Evolutionary conservation across 345 rosid genomes (phyloP).

Genomic region (Eucalyptus guilfoylei): DNA sequence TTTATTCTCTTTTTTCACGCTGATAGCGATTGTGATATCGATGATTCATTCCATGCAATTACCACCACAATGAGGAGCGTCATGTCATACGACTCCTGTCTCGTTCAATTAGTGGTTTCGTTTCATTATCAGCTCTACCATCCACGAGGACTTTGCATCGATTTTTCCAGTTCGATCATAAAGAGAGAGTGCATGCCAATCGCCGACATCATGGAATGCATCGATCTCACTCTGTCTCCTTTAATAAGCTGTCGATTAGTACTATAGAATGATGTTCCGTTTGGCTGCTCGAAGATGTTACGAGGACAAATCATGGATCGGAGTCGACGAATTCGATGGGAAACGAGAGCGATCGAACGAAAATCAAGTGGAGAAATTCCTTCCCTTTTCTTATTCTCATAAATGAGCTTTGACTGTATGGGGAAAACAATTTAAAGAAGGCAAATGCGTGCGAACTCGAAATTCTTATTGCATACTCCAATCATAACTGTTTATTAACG

Average conservation of each 20-base stretch:
- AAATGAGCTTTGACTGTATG: background rate
- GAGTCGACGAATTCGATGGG: background rate
- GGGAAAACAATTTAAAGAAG: background rate
- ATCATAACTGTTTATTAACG: background rate
- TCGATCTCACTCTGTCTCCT: background rate
- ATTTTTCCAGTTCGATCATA: background rate
- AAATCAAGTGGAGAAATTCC: background rate
- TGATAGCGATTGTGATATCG: rapidly evolving
- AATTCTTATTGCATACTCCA: background rate
- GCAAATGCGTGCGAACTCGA: background rate
- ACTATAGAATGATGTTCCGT: background rate
- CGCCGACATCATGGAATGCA: background rate
- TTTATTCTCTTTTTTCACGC: background rate
- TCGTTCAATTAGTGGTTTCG: background rate
- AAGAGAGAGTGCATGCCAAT: background rate
- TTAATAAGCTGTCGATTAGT: background rate
- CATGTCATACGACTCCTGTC: background rate
- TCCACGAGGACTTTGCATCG: no score
- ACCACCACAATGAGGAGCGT: background rate
- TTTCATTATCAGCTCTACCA: background rate
- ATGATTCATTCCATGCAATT: background rate
- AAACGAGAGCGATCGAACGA: background rate
- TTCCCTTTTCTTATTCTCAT: background rate
- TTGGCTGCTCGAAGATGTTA: background rate
- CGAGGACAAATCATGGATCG: background rate